A percentile compares a stretch with the other conserved stretches of the same genome.
Evolutionary conservation across 768 basidiomycete genomes (phyloP).

Genomic region (Phaffia tasmanica): DNA sequence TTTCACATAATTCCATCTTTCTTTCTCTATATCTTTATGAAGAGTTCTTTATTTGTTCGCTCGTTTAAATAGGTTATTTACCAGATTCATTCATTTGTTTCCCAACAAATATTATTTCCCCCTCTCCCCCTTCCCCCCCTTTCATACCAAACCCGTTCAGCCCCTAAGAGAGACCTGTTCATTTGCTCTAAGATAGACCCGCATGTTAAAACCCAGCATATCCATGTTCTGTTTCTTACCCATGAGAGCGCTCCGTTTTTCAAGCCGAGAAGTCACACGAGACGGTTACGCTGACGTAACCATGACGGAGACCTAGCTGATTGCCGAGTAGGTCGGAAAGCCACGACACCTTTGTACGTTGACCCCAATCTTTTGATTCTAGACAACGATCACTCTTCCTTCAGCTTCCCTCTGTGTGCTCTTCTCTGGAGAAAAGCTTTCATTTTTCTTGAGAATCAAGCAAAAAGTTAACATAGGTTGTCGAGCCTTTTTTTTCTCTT

Average conservation of each 20-base stretch:
- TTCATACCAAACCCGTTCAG: background rate
- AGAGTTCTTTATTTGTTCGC: background rate
- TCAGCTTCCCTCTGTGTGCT: background rate
- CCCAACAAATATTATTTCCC: background rate
- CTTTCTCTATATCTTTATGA: slow-evolving; percentile 1
- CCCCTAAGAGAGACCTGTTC: background rate
- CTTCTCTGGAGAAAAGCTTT: background rate
- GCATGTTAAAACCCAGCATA: background rate
- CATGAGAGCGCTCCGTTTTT: background rate
- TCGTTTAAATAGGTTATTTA: background rate
- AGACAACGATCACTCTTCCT: background rate
- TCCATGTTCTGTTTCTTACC: background rate
- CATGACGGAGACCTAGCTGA: background rate
- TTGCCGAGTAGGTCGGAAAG: background rate
- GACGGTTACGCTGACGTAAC: background rate
- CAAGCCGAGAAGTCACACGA: background rate
- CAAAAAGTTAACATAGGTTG: background rate
- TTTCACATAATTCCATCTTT: background rate
- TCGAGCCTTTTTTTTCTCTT: background rate
- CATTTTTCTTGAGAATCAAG: background rate
- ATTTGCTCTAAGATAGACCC: no score
- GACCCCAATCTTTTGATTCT: background rate
- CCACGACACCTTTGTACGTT: background rate
- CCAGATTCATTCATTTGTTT: background rate
- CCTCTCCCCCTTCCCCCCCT: background rate